phyloP scores from a whole-genome alignment of 2,329 filamentous ascomycete species.

The Colletotrichum sp. region DNA sequence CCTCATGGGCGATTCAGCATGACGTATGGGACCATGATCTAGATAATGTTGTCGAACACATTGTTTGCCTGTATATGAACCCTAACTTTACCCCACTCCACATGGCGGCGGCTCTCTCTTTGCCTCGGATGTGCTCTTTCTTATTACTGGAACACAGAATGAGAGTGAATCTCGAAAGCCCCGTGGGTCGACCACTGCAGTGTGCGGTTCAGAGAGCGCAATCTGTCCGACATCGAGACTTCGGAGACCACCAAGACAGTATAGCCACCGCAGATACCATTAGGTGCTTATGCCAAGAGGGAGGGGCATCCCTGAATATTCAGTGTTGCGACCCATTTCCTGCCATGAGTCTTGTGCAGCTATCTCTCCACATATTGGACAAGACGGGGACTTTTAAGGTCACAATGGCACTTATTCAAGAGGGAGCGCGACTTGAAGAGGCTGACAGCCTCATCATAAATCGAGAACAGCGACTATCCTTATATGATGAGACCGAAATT shows the following conservation, averaged over 20 bases:
- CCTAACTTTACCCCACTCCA: background rate
- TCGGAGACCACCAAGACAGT: background rate
- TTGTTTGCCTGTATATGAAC: no score
- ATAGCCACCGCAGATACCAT: background rate
- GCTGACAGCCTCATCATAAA: background rate
- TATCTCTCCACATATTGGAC: background rate
- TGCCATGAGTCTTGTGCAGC: accelerated
- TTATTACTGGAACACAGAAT: accelerated
- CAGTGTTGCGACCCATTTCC: accelerated
- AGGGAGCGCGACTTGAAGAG: background rate
- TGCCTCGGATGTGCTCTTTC: background rate
- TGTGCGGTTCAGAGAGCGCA: no score
- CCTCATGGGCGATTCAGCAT: no score
- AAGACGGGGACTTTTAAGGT: background rate
- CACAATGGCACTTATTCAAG: background rate
- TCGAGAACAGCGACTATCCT: no score
- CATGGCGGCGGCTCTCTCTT: background rate
- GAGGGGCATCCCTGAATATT: background rate
- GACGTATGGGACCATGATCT: no score
- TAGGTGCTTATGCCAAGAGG: background rate
- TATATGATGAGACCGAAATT: no score
- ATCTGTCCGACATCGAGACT: no score
- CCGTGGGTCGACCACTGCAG: background rate
- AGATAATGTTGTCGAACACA: no score
- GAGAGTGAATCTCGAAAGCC: background rate